Conservation (phyloP, 306 rosid genomes). For the Dryas alaskensis region DNA sequence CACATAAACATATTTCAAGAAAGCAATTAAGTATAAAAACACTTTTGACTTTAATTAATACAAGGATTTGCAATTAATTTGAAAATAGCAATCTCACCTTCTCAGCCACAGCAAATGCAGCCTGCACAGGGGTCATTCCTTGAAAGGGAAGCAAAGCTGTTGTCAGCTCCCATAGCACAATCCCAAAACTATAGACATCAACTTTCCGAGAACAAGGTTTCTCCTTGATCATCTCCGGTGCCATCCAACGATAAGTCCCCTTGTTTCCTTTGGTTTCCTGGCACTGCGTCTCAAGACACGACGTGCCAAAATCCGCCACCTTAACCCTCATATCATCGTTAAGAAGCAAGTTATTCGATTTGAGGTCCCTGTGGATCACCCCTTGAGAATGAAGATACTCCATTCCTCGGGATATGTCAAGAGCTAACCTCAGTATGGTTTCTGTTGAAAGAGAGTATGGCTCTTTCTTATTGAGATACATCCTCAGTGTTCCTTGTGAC, state of each 20-base stretch:
- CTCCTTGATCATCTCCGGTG: slow-evolving; percentile 96
- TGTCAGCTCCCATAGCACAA: slow-evolving; percentile 96
- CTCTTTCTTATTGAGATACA: slow-evolving; percentile 97
- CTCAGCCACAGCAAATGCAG: slow-evolving; percentile 97
- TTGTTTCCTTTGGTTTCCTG: slow-evolving; percentile 90
- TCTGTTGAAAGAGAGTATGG: slow-evolving; percentile 92
- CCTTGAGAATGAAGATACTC: slow-evolving; percentile 98
- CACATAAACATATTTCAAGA: not conserved
- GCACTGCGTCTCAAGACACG: slow-evolving; percentile 89
- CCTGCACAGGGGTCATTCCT: slow-evolving; percentile 99
- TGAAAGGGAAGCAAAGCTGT: slow-evolving; percentile 91
- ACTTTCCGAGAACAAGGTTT: slow-evolving; percentile 80
- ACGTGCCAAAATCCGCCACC: slow-evolving; percentile 95
- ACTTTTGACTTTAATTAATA: slow-evolving; percentile 1
- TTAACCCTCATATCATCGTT: slow-evolving; percentile 98
- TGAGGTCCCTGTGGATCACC: slow-evolving; percentile 91
- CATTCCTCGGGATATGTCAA: slow-evolving; percentile 96
- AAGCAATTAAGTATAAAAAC: not conserved
- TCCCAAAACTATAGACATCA: slow-evolving; percentile 94
- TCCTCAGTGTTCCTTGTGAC: slow-evolving; percentile 98
- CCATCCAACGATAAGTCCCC: slow-evolving; percentile 99
- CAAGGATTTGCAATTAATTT: not conserved
- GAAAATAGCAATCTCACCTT: slow-evolving; percentile 57
- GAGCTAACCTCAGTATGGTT: slow-evolving; percentile 85
- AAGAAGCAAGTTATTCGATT: slow-evolving; percentile 88